Base-by-base conservation (phyloP, 768 basidiomycete genomes). In the Termitomyces sp. region DNA sequence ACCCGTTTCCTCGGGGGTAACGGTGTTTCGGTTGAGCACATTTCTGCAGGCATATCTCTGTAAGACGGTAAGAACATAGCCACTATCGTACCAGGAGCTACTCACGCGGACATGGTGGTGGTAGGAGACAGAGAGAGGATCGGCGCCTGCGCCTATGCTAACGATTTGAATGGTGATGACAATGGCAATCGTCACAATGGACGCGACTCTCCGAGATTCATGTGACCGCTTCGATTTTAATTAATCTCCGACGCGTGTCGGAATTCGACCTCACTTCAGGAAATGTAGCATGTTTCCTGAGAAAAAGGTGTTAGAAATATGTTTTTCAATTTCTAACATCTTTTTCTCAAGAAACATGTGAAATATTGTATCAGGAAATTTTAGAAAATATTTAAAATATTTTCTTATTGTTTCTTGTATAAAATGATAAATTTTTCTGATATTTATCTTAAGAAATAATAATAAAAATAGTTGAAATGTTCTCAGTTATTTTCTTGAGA, bases 1-100 rank as follows among this genome's bases (percentile, higher is more conserved):
- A 69, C 67, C 6, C 75, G 75, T 52, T 75, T 76, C 52, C 65
- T 62, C 10, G 52, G 30, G 23, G 59, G 63, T 14, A 59, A 15
- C 19, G 62, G 64, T 28, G 64, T 65, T 55, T 58, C 60, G 26
- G 56, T 60, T 2, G 54, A 45, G 30, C 63, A 64, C n/a, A 40
- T 26, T 35, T 35, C 53, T 40, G 42, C 41, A 6, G 48, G 37
- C 42, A 12, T 10, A 33, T 61, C 53, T 44, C 55, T 56, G 33
- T 21, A 26, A 44, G 14, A 42, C 10, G 9, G 30, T 54, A 7
- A 45, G 42, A 35, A 35, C 11, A 19, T 21, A 26, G 6, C 5
- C 7, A 35, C 8, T 21, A 6, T 12, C 10, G 4, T 19, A 40
- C 8, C 3, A 19, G 2, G 17, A 51, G 2, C 10, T 19, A 54